These are phyloP conservation scores for Lachnellula hyalina DNA, from an alignment of 2,329 filamentous ascomycete genomes.

Conservation along the genomic window DNA sequence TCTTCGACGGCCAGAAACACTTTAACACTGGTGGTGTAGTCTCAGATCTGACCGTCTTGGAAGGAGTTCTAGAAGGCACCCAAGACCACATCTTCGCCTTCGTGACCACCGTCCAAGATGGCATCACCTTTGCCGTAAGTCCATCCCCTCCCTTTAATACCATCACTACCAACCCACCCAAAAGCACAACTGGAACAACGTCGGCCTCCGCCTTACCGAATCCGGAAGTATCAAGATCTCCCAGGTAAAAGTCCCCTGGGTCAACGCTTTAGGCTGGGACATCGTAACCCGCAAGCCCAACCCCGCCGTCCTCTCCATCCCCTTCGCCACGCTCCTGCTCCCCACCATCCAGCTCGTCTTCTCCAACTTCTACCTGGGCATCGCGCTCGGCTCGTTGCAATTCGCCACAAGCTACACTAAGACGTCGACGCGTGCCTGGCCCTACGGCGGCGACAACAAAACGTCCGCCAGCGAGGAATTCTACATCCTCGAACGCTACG, in stretches of 20 bases:
- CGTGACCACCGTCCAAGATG: slow-evolving; percentile 51
- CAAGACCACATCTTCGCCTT: slow-evolving; percentile 58
- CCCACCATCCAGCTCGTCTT: slow-evolving; percentile 63
- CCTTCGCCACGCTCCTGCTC: slow-evolving; percentile 52
- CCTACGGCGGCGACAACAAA: slow-evolving; percentile 57
- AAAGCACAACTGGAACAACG: slow-evolving; percentile 58
- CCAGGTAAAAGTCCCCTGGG: slow-evolving; percentile 52
- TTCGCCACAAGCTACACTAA: slow-evolving; percentile 52
- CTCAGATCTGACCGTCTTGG: slow-evolving; percentile 60
- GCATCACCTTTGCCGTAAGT: slow-evolving; percentile 45
- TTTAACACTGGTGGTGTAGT: slow-evolving; percentile 65
- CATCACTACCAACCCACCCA: not conserved
- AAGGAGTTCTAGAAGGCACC: slow-evolving; percentile 54
- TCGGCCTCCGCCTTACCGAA: slow-evolving; percentile 58
- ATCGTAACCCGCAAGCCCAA: slow-evolving; percentile 44
- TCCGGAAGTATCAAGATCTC: slow-evolving; percentile 58
- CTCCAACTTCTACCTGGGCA: slow-evolving; percentile 60
- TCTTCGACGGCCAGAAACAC: slow-evolving; percentile 58
- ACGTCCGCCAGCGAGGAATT: slow-evolving; percentile 55
- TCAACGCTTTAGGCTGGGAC: slow-evolving; percentile 58
- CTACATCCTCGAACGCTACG: slow-evolving; percentile 60
- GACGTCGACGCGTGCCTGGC: slow-evolving; percentile 55
- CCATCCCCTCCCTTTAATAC: not conserved
- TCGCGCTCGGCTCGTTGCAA: slow-evolving; percentile 52
- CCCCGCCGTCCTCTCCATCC: slow-evolving; percentile 44